These are phyloP conservation scores for Straminergon stramineum DNA, from an alignment of 225 moss, liverwort and hornwort genomes.

Conservation along the genomic window DNA sequence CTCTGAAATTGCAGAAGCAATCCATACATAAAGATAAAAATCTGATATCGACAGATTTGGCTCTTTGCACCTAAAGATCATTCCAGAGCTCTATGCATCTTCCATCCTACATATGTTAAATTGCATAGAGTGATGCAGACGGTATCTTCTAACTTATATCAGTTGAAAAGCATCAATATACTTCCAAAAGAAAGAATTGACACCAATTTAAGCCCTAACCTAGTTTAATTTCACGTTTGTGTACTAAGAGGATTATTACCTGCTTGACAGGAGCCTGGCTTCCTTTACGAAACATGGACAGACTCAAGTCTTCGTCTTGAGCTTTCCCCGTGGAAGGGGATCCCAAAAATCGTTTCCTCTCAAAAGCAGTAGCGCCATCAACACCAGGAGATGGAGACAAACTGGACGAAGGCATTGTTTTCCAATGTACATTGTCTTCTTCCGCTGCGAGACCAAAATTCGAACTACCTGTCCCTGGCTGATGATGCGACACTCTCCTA, in stretches of 20 bases:
- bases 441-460: slow-evolving; percentile 9
- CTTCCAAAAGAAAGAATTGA: neutral
- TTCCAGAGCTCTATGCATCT: neutral
- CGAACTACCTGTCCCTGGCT: slow-evolving; percentile 19
- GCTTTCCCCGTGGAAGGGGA: slow-evolving; percentile 23
- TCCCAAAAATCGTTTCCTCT: slow-evolving; percentile 13
- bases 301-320: slow-evolving; percentile 33
- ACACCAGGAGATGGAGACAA: slow-evolving; percentile 9
- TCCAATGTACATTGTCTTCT: slow-evolving; percentile 41
- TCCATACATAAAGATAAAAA: neutral
- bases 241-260: neutral
- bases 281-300: slow-evolving; percentile 24
- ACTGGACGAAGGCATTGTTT: slow-evolving; percentile 24
- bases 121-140: neutral
- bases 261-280: slow-evolving; percentile 11
- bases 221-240: neutral
- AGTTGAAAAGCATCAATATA: neutral
- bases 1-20: neutral
- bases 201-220: neutral
- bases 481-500: slow-evolving; percentile 5
- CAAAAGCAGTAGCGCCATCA: slow-evolving; percentile 12
- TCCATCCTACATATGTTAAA: neutral
- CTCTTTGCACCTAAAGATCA: neutral
- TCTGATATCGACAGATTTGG: neutral
- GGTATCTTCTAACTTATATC: neutral